Base-by-base conservation (phyloP, 2,329 filamentous ascomycete species). In the Xylaria sp. region DNA sequence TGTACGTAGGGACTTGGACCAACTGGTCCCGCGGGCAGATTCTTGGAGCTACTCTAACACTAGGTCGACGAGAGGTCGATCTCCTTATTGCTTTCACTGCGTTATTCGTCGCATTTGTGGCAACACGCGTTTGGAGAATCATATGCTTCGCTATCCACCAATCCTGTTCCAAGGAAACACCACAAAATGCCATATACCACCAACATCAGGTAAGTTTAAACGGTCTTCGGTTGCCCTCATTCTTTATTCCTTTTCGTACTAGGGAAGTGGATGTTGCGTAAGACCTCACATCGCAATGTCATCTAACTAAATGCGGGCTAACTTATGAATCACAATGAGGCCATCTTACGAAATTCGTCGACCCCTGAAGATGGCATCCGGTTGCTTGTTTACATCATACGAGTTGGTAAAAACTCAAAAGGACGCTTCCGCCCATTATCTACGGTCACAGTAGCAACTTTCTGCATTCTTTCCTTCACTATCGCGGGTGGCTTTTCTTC, bases 401-500 rank as follows among this genome's bases (percentile, higher is more conserved):
- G 42, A 51, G 20, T 9, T 5, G 56, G 50, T n/a, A 31, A 51
- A 1, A 13, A 9, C 22, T 39, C 31, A 1, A 50, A 22, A 29
- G 11, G 42, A 4, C 15, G 31, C 2, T 6, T 55, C n/a, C 42
- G 51, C 20, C 60, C 49, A 1, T 20, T 49, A 0, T 3, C 36
- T 1, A 5, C 31, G 17, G 38, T 22, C 15, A 22, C 27, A 2
- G 49, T 33, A 0, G 55, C 62, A 10, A 27, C 29, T 1, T 1
- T 65, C 13, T 60, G 62, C 17, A 22, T 39, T 1, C 15, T 3
- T 11, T 2, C 13, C 0, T 65, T 65, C 22, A 60, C 56, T 3
- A 13, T 33, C 11, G 62, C 56, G 6, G 55, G 62, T 33, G 62
- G 62, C 0, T 55, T 47, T 15, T 65, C 62, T 1, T 65, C 62